Base-by-base conservation (phyloP, 176 grass and related monocot genomes). In the Triticum dicoccoides region DNA sequence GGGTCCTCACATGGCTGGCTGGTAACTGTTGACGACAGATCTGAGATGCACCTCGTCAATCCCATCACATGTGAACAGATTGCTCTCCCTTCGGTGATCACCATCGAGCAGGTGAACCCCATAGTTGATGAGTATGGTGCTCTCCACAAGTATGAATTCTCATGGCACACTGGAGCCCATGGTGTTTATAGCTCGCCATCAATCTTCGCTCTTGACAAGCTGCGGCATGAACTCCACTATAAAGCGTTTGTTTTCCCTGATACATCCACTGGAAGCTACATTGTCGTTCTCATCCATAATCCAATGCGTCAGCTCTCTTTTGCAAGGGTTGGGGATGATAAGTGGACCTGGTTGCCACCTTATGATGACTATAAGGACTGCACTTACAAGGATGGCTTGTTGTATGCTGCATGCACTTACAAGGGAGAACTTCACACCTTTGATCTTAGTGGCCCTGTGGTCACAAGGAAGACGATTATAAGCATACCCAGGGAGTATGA, bases 331-430 rank as follows among this genome's bases (percentile, higher is more conserved):
- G 69, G 69, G 20, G 69, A 72, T 42, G 69, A 72, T 42, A 72
- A 13, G 37, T 72, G 37, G 79, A 81, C 79, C 9, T 51, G 63
- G 79, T 9, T 81, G 41, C 62, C 79, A 33, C 14, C 15, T 8
- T 15, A 49, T 6, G 29, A 5, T 8, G 1, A 4, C 35, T 25
- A 65, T 80, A 0, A 11, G 0, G 79, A 81, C 9, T 81, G 79
- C 63, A 51, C 30, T 18, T 81, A 81, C 63, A 68, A 81, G 27
- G 63, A 68, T 81, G 79, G 41, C 65, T 15, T 81, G 11, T 34
- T 81, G 45, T 81, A 81, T 81, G 79, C 63, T 35, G 34, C 34
- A 35, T 35, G 34, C 5, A 35, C 4, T 35, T 35, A 35, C 34
- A 35, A 5, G 5, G 34, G 34, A 35, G 34, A 35, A 35, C 34